Percentiles rank a stretch among this genome's conserved stretches.
Evolutionary conservation across 345 rosid species (phyloP).

Genomic region (Microthlaspi erraticum): DNA sequence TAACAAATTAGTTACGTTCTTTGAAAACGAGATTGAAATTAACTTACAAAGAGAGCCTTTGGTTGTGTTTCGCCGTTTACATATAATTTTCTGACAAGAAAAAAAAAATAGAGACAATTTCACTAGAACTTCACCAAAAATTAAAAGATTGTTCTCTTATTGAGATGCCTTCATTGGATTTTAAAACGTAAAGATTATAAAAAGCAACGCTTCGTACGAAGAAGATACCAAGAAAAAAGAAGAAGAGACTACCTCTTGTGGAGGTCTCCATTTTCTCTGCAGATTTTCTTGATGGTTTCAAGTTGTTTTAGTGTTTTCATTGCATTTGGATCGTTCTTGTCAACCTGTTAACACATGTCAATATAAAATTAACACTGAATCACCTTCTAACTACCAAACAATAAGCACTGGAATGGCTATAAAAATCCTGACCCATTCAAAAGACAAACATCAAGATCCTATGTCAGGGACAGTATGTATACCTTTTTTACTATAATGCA

Average conservation of each 20-base stretch:
- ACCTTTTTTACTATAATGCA: slow-evolving; percentile 78
- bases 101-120: slow-evolving; percentile 21
- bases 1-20: neutral
- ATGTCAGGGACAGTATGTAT: slow-evolving; percentile 1
- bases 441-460: too few species aligned
- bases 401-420: too few species aligned
- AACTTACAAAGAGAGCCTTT: slow-evolving; percentile 42
- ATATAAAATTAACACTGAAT: neutral
- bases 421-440: too few species aligned
- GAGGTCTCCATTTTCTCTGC: slow-evolving; percentile 65
- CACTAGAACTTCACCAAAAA: neutral
- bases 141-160: too few species aligned
- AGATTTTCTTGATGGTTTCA: slow-evolving; percentile 65
- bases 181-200: too few species aligned
- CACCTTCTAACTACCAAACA: too few species aligned
- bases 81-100: slow-evolving; percentile 66
- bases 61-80: slow-evolving; percentile 46
- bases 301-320: slow-evolving; percentile 60
- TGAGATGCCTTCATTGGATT: too few species aligned
- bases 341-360: slow-evolving; percentile 46
- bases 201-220: too few species aligned
- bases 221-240: neutral
- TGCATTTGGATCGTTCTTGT: slow-evolving; percentile 75
- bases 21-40: neutral
- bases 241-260: slow-evolving; percentile 52